Conservation (phyloP, 1,139 yeast species). For the Candida freyschussii region DNA sequence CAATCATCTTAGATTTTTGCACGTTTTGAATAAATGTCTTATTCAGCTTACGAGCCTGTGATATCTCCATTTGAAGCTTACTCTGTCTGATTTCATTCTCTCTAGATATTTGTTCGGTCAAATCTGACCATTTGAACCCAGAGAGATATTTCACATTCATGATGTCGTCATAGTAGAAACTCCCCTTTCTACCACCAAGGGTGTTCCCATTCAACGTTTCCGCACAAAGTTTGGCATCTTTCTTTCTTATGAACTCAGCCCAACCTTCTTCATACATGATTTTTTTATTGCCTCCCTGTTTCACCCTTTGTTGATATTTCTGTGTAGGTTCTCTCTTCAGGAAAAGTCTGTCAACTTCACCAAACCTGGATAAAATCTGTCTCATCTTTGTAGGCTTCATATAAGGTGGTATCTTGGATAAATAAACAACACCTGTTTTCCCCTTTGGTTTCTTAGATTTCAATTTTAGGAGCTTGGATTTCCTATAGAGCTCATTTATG, state of each 20-base stretch:
- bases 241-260: conserved; percentile 85
- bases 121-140: conserved; percentile 92
- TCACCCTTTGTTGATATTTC: conserved; percentile 61
- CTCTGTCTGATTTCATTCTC: conserved; percentile 89
- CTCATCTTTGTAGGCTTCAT: conserved; percentile 93
- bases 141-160: conserved; percentile 84
- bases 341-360: conserved; percentile 79
- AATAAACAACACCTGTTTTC: conserved; percentile 85
- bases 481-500: conserved; percentile 26
- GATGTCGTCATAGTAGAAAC: conserved; percentile 92
- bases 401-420: conserved; percentile 90
- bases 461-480: conserved; percentile 48
- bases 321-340: conserved; percentile 80
- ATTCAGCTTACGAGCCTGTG: conserved; percentile 84
- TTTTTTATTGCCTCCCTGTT: conserved; percentile 93
- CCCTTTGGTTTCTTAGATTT: conserved; percentile 54
- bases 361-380: conserved; percentile 75
- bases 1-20: conserved; percentile 78
- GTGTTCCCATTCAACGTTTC: conserved; percentile 80
- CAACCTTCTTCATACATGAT: conserved; percentile 90
- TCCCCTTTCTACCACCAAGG: conserved; percentile 87
- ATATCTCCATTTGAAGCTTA: conserved; percentile 78
- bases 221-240: conserved; percentile 86
- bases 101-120: conserved; percentile 88
- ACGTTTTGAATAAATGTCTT: conserved; percentile 79